Conservation (phyloP, 169 alveolate species). For the Eimeria praecox region DNA sequence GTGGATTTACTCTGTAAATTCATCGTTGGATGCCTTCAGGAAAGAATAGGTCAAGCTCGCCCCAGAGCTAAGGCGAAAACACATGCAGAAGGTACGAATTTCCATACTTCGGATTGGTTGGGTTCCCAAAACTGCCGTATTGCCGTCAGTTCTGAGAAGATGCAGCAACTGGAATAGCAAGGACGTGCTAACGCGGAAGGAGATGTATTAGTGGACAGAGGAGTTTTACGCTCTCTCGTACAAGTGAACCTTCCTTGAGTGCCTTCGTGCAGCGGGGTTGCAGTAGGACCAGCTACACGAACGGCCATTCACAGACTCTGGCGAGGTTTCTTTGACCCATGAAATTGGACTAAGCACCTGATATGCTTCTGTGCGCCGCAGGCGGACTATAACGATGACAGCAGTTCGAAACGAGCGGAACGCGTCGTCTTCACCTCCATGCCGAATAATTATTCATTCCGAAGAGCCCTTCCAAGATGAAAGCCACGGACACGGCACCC, state of each 20-base stretch:
- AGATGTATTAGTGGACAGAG: not conserved
- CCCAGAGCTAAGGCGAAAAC: not conserved
- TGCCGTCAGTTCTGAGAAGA: not conserved
- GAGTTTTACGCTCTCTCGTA: not conserved
- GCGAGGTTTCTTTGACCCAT: not conserved
- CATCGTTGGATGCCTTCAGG: not conserved
- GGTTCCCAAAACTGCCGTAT: not conserved
- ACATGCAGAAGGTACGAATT: conserved; percentile 26
- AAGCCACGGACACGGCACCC: not conserved
- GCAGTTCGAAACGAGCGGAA: not conserved
- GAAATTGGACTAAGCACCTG: not conserved
- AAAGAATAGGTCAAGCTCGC: not conserved
- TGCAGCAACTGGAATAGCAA: not conserved
- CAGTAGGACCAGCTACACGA: not conserved
- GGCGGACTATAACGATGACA: not conserved
- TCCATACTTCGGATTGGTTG: not conserved
- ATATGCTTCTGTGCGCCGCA: not conserved
- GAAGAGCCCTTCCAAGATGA: not conserved
- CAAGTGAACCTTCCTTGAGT: not conserved
- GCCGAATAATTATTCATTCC: conserved; percentile 36
- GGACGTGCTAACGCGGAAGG: not conserved
- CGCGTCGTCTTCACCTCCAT: conserved; percentile 19
- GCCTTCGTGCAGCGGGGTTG: not conserved
- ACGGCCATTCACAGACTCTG: not conserved
- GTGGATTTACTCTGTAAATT: not conserved